A percentile compares a stretch with the other conserved stretches of the same genome.
phyloP scores from a whole-genome alignment of 805 yeast genomes.

The Saccharomyces paradoxus region DNA sequence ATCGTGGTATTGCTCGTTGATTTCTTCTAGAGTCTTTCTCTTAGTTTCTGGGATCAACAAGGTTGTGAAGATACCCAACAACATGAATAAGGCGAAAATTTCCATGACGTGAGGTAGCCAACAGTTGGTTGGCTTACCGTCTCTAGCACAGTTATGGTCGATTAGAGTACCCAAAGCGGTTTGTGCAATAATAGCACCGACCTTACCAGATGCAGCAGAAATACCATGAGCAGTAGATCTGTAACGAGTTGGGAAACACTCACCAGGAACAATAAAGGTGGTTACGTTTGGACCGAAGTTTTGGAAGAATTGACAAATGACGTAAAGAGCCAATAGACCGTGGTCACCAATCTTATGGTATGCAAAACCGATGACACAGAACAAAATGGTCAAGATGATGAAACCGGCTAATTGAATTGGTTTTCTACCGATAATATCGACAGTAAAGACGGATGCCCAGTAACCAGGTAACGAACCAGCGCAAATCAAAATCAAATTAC shows the following conservation, averaged over 20 bases:
- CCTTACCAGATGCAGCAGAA: slow-evolving; percentile 86
- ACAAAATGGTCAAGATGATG: slow-evolving; percentile 56
- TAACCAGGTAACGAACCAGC: slow-evolving; percentile 95
- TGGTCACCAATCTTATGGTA: slow-evolving; percentile 59
- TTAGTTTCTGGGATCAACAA: slow-evolving; percentile 81
- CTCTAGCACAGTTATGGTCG: slow-evolving; percentile 65
- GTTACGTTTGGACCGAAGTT: slow-evolving; percentile 93
- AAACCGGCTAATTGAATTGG: slow-evolving; percentile 75
- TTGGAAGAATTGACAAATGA: slow-evolving; percentile 77
- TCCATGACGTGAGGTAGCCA: slow-evolving; percentile 90
- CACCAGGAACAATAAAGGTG: slow-evolving; percentile 87
- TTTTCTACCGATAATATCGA: slow-evolving; percentile 79
- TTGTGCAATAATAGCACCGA: slow-evolving; percentile 90
- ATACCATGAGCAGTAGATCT: slow-evolving; percentile 94
- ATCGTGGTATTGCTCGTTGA: slow-evolving; percentile 73
- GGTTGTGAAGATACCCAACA: slow-evolving; percentile 60
- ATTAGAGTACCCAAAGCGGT: slow-evolving; percentile 78
- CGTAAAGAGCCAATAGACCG: slow-evolving; percentile 69
- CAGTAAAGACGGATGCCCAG: slow-evolving; percentile 74
- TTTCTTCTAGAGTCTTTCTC: slow-evolving; percentile 82
- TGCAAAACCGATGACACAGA: slow-evolving; percentile 78
- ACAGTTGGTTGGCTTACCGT: slow-evolving; percentile 47
- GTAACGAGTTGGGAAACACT: slow-evolving; percentile 87
- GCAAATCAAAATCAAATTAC: slow-evolving; percentile 85
- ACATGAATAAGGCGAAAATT: slow-evolving; percentile 87